Conservation (phyloP, 2,329 filamentous ascomycete genomes). For the Colletotrichum sublineola region DNA sequence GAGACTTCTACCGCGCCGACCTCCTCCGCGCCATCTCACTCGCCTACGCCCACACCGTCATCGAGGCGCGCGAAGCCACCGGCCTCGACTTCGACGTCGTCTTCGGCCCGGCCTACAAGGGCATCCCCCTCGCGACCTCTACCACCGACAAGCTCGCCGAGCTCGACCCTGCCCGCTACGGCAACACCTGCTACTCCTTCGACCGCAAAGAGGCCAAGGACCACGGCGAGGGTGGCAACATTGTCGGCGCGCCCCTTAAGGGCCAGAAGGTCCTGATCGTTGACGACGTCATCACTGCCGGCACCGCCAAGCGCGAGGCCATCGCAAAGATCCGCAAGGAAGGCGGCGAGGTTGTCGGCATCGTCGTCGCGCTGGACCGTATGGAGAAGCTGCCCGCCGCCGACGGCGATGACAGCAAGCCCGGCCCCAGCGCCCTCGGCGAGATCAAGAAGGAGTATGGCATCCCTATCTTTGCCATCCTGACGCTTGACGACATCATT, state of each 20-base stretch:
- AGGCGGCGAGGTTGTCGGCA: slow-evolving; percentile 86
- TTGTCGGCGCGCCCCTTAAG: slow-evolving; percentile 88
- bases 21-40: slow-evolving; percentile 82
- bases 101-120: slow-evolving; percentile 97
- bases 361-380: slow-evolving; percentile 89
- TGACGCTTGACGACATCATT: slow-evolving; percentile 88
- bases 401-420: slow-evolving; percentile 76
- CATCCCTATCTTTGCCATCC: slow-evolving; percentile 85
- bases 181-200: slow-evolving; percentile 84
- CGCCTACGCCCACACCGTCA: slow-evolving; percentile 81
- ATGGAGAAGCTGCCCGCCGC: slow-evolving; percentile 81
- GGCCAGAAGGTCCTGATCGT: slow-evolving; percentile 91
- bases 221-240: slow-evolving; percentile 93
- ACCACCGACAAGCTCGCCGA: slow-evolving; percentile 81
- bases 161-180: slow-evolving; percentile 75
- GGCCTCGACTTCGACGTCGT: slow-evolving; percentile 81
- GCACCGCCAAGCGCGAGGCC: slow-evolving; percentile 93
- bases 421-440: slow-evolving; percentile 84
- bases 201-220: slow-evolving; percentile 97
- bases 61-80: slow-evolving; percentile 58
- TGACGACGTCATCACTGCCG: slow-evolving; percentile 96
- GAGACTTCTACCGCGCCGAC: slow-evolving; percentile 85
- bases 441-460: slow-evolving; percentile 86
- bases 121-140: slow-evolving; percentile 88
- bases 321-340: slow-evolving; percentile 89